Conservation (phyloP, 495 filamentous ascomycete species). For the Talaromyces stipitatus region DNA sequence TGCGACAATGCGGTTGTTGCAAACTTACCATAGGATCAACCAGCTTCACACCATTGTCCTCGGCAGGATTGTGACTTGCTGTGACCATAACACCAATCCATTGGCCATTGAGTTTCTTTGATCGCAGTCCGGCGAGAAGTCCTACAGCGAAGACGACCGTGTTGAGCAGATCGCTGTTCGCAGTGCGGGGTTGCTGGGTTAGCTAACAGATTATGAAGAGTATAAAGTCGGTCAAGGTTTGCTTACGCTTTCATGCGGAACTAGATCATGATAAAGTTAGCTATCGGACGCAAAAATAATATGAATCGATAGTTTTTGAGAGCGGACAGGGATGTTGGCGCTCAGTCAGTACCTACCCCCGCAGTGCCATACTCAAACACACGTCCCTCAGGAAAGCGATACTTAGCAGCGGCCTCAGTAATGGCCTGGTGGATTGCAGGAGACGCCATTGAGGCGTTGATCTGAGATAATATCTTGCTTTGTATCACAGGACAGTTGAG, state of each 20-base stretch:
- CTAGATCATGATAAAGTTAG: constrained; percentile 22
- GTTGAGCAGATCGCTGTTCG: constrained; percentile 55
- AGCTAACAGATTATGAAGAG: background rate
- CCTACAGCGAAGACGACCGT: constrained; percentile 88
- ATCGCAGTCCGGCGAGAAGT: constrained; percentile 82
- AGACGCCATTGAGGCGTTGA: constrained; percentile 37
- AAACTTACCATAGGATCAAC: constrained; percentile 80
- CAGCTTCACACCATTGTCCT: constrained; percentile 97
- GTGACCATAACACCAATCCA: constrained; percentile 98
- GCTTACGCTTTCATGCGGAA: constrained; percentile 76
- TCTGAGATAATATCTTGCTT: background rate
- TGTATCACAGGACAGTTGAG: background rate
- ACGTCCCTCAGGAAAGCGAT: constrained; percentile 59
- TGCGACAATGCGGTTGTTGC: background rate
- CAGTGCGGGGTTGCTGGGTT: constrained; percentile 8
- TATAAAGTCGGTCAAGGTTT: background rate
- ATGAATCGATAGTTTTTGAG: constrained; percentile 1
- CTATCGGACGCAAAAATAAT: constrained; percentile 6
- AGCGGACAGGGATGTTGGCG: background rate
- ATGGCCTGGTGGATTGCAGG: constrained; percentile 37
- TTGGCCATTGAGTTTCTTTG: constrained; percentile 77
- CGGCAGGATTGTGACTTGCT: constrained; percentile 93
- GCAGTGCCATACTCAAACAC: constrained; percentile 92
- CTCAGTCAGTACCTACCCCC: constrained; percentile 48
- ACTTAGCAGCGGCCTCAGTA: constrained; percentile 34